These are phyloP conservation scores for Nicotiana sylvestris DNA, from an alignment of 257 asterid genomes.

Conservation along the genomic window DNA sequence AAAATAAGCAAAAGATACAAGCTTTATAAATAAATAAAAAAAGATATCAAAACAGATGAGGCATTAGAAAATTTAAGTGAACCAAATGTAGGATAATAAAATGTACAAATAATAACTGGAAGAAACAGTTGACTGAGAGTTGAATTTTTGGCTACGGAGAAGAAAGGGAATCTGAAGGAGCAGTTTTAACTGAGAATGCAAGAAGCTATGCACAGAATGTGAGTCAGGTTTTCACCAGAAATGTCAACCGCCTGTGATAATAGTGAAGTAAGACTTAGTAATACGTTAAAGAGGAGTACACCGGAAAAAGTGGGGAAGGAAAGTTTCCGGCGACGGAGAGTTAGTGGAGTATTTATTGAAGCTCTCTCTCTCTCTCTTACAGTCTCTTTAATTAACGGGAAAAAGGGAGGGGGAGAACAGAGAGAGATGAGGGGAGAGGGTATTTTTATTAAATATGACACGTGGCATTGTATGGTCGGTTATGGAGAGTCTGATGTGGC, in stretches of 20 bases:
- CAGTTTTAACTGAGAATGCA: not conserved
- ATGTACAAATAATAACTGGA: not conserved
- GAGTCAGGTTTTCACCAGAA: conserved; percentile 15
- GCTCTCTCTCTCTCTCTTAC: conserved; percentile 23
- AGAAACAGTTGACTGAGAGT: not conserved
- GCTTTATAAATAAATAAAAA: not conserved
- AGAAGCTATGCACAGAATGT: not conserved
- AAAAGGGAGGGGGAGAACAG: not conserved
- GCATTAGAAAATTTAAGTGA: not conserved
- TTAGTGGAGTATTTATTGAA: conserved; percentile 28
- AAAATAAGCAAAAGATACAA: not conserved
- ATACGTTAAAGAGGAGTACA: conserved; percentile 12
- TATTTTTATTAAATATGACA: not conserved
- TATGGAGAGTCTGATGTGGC: not conserved
- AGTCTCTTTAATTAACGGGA: not conserved
- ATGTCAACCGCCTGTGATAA: not conserved
- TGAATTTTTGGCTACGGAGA: not conserved
- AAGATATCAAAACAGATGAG: not conserved
- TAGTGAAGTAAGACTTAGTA: not conserved
- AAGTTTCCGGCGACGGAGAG: conserved; percentile 33
- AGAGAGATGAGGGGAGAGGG: not conserved
- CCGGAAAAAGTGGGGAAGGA: conserved; percentile 2
- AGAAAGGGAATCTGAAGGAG: not conserved
- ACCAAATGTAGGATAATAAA: not conserved
- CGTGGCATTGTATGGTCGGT: not conserved